Evolutionary conservation across 176 grass and related monocot species (phyloP).

Genomic region (Zizania latifolia): DNA sequence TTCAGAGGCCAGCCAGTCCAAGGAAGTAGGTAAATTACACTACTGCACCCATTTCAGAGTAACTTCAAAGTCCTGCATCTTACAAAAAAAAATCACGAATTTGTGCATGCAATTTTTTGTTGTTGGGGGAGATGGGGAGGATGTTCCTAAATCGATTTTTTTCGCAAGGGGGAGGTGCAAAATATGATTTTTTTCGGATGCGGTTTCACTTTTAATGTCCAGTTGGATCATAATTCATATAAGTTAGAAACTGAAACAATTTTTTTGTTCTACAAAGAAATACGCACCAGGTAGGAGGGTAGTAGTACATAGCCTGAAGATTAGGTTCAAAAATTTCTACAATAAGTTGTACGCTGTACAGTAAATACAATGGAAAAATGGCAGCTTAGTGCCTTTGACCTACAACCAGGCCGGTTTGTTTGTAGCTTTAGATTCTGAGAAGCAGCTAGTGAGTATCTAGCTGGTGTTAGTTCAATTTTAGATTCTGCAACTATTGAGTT

Average conservation of each 20-base stretch:
- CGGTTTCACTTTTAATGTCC: background rate
- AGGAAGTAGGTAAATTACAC: slow-evolving; percentile 31
- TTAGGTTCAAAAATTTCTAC: background rate
- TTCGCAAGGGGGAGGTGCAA: background rate
- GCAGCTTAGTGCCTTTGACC: too few relatives aligned
- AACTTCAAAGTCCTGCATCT: background rate
- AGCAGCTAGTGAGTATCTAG: too few relatives aligned
- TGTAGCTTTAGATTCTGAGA: too few relatives aligned
- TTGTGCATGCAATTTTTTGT: too few relatives aligned
- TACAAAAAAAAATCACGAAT: too few relatives aligned
- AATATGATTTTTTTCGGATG: too few relatives aligned
- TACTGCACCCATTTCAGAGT: slow-evolving; percentile 8
- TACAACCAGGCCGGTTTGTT: too few relatives aligned
- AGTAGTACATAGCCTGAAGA: background rate
- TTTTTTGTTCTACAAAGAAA: background rate
- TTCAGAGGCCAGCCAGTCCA: slow-evolving; percentile 19
- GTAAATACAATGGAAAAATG: background rate
- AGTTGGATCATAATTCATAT: background rate
- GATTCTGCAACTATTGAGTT: too few relatives aligned
- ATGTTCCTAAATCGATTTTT: background rate
- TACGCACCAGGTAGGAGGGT: background rate
- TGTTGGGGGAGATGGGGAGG: too few relatives aligned
- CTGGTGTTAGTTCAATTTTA: too few relatives aligned
- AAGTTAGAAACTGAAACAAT: background rate
- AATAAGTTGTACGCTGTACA: background rate